Evolutionary conservation across 306 rosid species (phyloP), one percentile per base, ranked within the genome.

Genomic region (Gastrolobium villosum): DNA sequence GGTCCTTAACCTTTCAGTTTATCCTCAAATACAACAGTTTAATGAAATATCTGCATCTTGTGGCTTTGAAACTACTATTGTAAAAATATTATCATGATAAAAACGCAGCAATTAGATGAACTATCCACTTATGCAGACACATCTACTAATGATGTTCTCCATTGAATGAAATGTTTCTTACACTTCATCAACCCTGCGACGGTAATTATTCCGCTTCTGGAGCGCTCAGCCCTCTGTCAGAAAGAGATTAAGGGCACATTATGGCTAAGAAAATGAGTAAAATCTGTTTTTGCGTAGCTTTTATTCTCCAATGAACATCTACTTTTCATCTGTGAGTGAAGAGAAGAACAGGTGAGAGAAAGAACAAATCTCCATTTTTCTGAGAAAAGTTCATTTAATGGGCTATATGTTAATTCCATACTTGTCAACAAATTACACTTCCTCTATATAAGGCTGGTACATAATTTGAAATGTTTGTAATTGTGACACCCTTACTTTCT

Each of bases 401-500:
- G 10, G 56, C n/a, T 11, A 72, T 14, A 20, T 28, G 5, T 69
- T 57, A 15, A 72, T 61, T 67, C 54, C 60, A 36, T 15, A 81
- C 55, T 35, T 34, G 13, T 76, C 43, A 70, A 76, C 40, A 52
- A 68, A 34, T 65, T 44, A 48, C 28, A 37, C 52, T 57, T 79
- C 76, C 66, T 63, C 75, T 61, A 15, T 50, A 55, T 49, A 53
- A 50, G 72, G 52, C 53, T 65, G 77, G 72, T 44, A 55, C 50
- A 74, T 60, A 30, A 56, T 7, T 67, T 65, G 26, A 57, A 68
- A 62, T 65, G 65, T 45, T 68, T 76, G 50, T 52, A 61, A 46
- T 72, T 60, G 50, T 84, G 84, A 80, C 86, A 44, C 75, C 59
- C 78, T 68, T 56, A 54, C 56, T 72, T 72, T 79, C 82, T 52